Percentiles rank a stretch among this genome's conserved stretches.
These are phyloP conservation scores for Cylindrotheca fusiformis DNA, from an alignment of 108 stramenopile genomes.

Conservation along the genomic window DNA sequence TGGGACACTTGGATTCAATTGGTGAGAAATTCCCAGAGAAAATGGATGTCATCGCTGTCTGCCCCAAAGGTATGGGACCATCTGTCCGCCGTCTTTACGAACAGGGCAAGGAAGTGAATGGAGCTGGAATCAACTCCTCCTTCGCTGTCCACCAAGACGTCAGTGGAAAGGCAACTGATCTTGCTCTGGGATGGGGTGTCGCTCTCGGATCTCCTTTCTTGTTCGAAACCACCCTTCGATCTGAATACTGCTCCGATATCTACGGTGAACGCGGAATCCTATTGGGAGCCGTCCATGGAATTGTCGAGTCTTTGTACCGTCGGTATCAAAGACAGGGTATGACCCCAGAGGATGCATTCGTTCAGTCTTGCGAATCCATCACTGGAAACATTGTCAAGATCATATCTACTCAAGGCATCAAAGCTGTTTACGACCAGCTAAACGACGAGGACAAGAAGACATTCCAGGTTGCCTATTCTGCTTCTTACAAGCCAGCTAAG, in stretches of 20 bases:
- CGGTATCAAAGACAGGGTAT: conserved; percentile 96
- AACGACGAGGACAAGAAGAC: conserved; percentile 85
- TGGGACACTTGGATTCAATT: conserved; percentile 95
- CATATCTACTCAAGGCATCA: conserved; percentile 95
- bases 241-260: conserved; percentile 97
- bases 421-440: conserved; percentile 92
- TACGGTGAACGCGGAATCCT: conserved; percentile 98
- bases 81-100: conserved; percentile 97
- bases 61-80: conserved; percentile 99
- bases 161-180: conserved; percentile 92
- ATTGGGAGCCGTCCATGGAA: conserved; percentile 96
- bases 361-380: conserved; percentile 93
- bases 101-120: conserved; percentile 98
- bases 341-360: conserved; percentile 93
- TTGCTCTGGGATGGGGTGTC: conserved; percentile 96
- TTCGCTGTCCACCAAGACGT: conserved; percentile 96
- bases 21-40: conserved; percentile 93
- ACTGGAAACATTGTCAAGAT: conserved; percentile 96
- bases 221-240: conserved; percentile 94
- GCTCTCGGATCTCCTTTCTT: conserved; percentile 97
- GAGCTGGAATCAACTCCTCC: conserved; percentile 96
- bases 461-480: conserved; percentile 93
- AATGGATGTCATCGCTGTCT: conserved; percentile 97
- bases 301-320: conserved; percentile 96
- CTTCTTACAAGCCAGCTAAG: conserved; percentile 94